Evolutionary conservation across 1,139 yeast species (phyloP).

Genomic region (Hansenula anomala): DNA sequence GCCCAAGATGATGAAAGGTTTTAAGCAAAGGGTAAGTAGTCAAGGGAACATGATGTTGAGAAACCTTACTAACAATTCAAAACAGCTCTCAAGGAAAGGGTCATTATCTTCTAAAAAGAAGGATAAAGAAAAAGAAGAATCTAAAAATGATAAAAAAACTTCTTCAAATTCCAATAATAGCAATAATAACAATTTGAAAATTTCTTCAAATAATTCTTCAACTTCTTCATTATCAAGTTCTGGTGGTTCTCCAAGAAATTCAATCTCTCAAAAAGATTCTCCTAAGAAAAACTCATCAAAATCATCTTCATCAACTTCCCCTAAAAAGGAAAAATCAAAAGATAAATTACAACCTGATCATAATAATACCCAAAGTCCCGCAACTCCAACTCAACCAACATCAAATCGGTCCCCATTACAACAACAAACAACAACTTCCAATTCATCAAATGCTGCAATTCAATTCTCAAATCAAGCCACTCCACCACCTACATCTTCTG

Average conservation of each 20-base stretch:
- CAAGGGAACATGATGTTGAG: too few relatives aligned
- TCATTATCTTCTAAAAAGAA: conserved; percentile 20
- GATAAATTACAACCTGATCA: not conserved
- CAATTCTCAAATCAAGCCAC: conserved; percentile 19
- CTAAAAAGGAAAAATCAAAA: conserved; percentile 3
- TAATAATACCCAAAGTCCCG: conserved; percentile 8
- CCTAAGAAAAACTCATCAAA: not conserved
- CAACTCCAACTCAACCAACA: conserved; percentile 6
- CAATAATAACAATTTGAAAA: too few relatives aligned
- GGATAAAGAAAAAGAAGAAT: conserved; percentile 16
- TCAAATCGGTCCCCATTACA: too few relatives aligned
- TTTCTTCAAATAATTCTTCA: conserved; percentile 4
- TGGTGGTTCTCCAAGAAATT: conserved; percentile 2
- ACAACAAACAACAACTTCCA: conserved; percentile 5
- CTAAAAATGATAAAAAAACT: conserved; percentile 3
- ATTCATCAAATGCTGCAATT: conserved; percentile 4
- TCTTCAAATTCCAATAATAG: not conserved
- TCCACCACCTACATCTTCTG: too few relatives aligned
- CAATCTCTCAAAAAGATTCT: conserved; percentile 3
- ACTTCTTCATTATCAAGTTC: conserved; percentile 3
- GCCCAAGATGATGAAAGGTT: conserved; percentile 39
- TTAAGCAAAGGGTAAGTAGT: conserved; percentile 35
- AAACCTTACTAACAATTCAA: conserved; percentile 6
- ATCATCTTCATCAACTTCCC: conserved; percentile 3
- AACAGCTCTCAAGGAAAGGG: conserved; percentile 22